Percentiles rank a stretch among this genome's conserved stretches.
These are phyloP conservation scores for Soucietia sequanensis DNA, from an alignment of 805 yeast genomes.

Conservation along the genomic window DNA sequence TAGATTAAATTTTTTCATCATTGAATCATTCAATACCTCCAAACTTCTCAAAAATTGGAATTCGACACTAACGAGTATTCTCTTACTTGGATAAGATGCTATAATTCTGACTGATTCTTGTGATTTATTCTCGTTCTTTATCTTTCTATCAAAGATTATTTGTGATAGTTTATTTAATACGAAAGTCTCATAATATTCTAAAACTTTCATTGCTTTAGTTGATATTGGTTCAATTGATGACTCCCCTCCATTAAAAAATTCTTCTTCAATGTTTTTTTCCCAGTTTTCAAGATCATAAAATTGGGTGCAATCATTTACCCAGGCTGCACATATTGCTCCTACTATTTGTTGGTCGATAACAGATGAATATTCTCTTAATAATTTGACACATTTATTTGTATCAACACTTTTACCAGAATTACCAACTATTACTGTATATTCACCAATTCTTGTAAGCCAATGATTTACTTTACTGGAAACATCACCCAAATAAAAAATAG, in stretches of 20 bases:
- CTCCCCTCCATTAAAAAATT: constrained; percentile 7
- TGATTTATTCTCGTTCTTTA: constrained; percentile 9
- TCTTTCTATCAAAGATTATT: constrained; percentile 21
- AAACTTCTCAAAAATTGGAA: constrained; percentile 45
- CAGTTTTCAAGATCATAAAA: constrained; percentile 43
- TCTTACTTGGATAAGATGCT: constrained; percentile 37
- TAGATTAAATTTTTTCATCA: constrained; percentile 36
- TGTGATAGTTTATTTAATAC: constrained; percentile 28
- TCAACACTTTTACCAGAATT: constrained; percentile 29
- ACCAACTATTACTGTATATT: constrained; percentile 30
- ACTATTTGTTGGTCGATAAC: constrained; percentile 36
- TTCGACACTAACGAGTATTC: constrained; percentile 40
- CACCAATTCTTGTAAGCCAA: constrained; percentile 32
- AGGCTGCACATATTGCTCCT: constrained; percentile 42
- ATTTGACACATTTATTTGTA: constrained; percentile 36
- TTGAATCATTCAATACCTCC: constrained; percentile 39
- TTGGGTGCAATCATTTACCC: constrained; percentile 47
- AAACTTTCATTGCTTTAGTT: constrained; percentile 34
- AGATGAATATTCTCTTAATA: constrained; percentile 29
- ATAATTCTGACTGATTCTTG: constrained; percentile 27
- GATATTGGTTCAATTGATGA: constrained; percentile 18
- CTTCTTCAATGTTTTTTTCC: constrained; percentile 24
- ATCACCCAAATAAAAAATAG: constrained; percentile 33
- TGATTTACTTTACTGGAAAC: constrained; percentile 25
- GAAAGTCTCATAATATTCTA: constrained; percentile 36